A percentile compares a stretch with the other conserved stretches of the same genome.
phyloP scores from a whole-genome alignment of 2,329 filamentous ascomycete species.

The Fusarium gaditjirri region DNA sequence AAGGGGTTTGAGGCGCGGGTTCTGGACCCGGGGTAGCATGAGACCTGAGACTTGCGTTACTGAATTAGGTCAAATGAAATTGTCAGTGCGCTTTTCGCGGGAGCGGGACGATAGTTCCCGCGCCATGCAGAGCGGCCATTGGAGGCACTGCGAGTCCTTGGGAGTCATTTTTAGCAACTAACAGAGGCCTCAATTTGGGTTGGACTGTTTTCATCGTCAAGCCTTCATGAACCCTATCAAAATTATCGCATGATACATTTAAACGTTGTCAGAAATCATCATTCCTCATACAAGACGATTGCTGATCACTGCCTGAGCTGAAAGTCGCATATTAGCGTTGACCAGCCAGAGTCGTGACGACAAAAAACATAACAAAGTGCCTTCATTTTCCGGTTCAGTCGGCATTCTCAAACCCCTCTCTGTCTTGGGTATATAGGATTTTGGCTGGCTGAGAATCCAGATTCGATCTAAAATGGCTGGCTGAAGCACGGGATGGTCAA shows the following conservation, averaged over 20 bases:
- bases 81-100: background rate
- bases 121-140: background rate
- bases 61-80: background rate
- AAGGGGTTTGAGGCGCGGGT: background rate
- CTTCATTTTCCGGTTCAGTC: background rate
- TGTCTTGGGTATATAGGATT: background rate
- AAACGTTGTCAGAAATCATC: rapidly evolving
- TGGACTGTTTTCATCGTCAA: background rate
- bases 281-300: background rate
- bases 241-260: rapidly evolving
- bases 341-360: background rate
- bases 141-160: background rate
- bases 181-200: no score
- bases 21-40: background rate
- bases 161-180: no score
- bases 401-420: background rate
- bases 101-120: background rate
- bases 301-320: no score
- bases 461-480: no score
- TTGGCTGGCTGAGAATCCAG: background rate
- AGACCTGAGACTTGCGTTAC: background rate
- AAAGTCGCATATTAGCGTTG: background rate
- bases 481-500: no score
- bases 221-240: background rate
- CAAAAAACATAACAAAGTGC: background rate